Base-by-base conservation (phyloP, 345 rosid species). In the Lenwebbia sp. region DNA sequence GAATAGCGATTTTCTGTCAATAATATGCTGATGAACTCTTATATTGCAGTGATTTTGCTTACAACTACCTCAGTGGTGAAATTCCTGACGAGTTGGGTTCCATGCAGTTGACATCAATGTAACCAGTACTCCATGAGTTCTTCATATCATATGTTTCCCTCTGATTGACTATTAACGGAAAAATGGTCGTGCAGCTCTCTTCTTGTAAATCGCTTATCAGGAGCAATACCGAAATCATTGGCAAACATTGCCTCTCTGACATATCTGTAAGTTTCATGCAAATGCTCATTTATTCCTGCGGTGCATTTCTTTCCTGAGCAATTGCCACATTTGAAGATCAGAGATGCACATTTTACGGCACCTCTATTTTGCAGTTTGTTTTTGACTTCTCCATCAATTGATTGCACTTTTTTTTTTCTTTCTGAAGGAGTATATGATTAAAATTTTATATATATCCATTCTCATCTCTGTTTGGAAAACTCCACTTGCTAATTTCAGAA, bases 31-130 rank as follows among this genome's bases (percentile, higher is more conserved):
- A 40, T 33, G 78, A 70, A 37, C 47, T 33, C 30, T 56, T 84
- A 30, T 26, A 83, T 85, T 76, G 40, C 86, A 93, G 94, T 41
- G 86, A 89, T 87, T 84, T 88, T 44, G 5, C 88, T 83, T 75
- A 54, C 76, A 93, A 93, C 90, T 90, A 85, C 62, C 88, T 93
- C 53, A 87, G 75, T 51, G 93, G 94, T 58, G 78, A 88, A 74
- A 89, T 93, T 87, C 94, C 94, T 4, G 87, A n/a, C 23, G 90
- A 91, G 87, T 91, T 92, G 93, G 88, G 90, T 86, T 85, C 93
- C 49, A 26, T 85, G 83, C 87, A 85, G 57, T 85, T 91, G 90
- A 83, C 87, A 25, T 75, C 40, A 13, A 83, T 91, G 92, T 91
- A 74, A 87, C 26, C 50, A 88, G n/a, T 76, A 30, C 58, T 74